Evolutionary conservation across 208 protist genomes (phyloP), one percentile per base, ranked within the genome.

Genomic region (Zelonia costaricensis): DNA sequence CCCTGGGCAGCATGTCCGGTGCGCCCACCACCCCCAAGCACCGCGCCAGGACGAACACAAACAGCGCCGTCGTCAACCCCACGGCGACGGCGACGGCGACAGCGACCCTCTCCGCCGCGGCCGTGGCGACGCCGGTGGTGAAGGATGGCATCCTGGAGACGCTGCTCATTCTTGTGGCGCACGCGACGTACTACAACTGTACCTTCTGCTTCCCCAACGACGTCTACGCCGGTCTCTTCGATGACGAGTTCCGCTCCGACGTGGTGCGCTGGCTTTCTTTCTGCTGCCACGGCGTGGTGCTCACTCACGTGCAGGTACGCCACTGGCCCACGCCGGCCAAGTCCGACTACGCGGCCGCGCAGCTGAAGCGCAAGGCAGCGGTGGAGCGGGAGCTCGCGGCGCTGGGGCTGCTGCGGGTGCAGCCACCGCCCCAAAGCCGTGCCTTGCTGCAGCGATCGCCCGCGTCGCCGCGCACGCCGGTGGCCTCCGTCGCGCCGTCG

Each of bases 161-260:
- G 35, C 85, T 82, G 58, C 64, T 72, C 39, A 42, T 69, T 43
- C 28, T 87, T 1, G 72, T 88, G 1, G 73, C 78, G 3, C 84
- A 84, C 47, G 69, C 82, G 1, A 76, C 74, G 15, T 82, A 91
- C 53, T 96, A 80, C 58, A 66, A 59, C 15, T 68, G 91, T 4
- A 54, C 82, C 12, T 83, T 82, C 39, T 82, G 76, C 62, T 96
- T 96, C 44, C 86, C 88, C 2, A 93, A 93, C 47, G 91, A 96
- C 68, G 70, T 79, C 40, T 66, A 85, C 39, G 83, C 88, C 7
- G 75, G 76, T 35, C 2, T 92, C 18, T 91, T 93, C 57, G 75
- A 91, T 58, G 60, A 69, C 8, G 60, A 74, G 25, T 86, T 93
- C 53, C 82, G 87, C 52, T 53, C 79, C 8, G 85, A 90, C 51